Evolutionary conservation across 2,329 filamentous ascomycete species (phyloP).

Genomic region (Lecanicillium sp.): DNA sequence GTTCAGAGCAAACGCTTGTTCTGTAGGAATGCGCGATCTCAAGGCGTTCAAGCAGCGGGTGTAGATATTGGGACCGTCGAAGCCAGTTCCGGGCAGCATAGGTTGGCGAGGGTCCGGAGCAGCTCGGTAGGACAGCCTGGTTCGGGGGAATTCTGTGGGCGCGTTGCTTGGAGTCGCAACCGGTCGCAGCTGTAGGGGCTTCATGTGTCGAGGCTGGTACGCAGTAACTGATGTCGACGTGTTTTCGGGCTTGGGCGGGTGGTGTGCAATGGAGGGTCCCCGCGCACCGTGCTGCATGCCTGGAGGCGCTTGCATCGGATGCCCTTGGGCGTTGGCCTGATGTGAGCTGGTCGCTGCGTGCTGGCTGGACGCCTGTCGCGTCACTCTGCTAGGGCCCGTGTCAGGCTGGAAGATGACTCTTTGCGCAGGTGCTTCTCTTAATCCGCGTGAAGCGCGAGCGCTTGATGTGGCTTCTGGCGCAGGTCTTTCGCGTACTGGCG

Average conservation of each 20-base stretch:
- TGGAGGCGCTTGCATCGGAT: conserved; percentile 27
- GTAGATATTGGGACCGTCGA: conserved; percentile 83
- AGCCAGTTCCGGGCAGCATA: conserved; percentile 57
- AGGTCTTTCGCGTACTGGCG: conserved; percentile 48
- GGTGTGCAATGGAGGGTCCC: conserved; percentile 42
- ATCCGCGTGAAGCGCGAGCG: conserved; percentile 54
- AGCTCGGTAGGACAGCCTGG: conserved; percentile 38
- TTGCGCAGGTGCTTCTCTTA: conserved; percentile 79
- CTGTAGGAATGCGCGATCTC: conserved; percentile 68
- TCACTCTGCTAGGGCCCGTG: conserved; percentile 57
- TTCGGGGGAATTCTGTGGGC: conserved; percentile 53
- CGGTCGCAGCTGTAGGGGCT: conserved; percentile 61
- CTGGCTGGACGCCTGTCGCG: conserved; percentile 50
- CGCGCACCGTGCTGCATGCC: conserved; percentile 29
- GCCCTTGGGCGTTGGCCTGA: conserved; percentile 27
- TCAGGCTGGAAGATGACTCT: conserved; percentile 82
- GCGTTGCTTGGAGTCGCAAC: conserved; percentile 72
- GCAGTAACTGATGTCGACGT: conserved; percentile 56
- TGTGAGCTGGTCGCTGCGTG: conserved; percentile 26
- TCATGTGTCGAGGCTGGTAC: conserved; percentile 62
- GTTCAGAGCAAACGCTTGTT: conserved; percentile 89
- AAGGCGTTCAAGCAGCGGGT: conserved; percentile 79
- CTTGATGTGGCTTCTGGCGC: conserved; percentile 47
- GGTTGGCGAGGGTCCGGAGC: conserved; percentile 32
- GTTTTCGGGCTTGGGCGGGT: conserved; percentile 50